phyloP scores from a whole-genome alignment of 371 early-diverging fungal species.

The Coemansia sp. region DNA sequence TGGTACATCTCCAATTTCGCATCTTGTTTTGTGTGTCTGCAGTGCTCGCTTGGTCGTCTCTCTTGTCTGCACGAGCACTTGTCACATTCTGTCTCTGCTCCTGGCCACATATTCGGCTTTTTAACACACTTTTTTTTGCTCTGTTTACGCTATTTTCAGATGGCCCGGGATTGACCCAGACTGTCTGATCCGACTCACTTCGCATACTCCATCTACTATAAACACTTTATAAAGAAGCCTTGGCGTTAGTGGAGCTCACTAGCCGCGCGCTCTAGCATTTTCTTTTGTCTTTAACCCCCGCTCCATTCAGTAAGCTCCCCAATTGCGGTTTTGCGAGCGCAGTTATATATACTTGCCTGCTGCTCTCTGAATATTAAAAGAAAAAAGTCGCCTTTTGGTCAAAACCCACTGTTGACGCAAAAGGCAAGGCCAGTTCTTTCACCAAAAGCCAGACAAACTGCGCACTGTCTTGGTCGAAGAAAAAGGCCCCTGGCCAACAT shows the following conservation, averaged over 20 bases:
- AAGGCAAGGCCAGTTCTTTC: background rate
- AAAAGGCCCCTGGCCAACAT: conserved; percentile 1
- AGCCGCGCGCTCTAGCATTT: background rate
- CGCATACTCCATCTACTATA: background rate
- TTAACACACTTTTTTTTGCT: background rate
- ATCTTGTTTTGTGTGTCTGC: background rate
- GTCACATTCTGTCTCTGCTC: background rate
- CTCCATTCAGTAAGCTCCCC: background rate
- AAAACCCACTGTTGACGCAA: background rate
- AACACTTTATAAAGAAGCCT: background rate
- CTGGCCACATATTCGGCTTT: conserved; percentile 1
- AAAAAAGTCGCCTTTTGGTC: too few species aligned
- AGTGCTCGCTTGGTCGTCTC: background rate
- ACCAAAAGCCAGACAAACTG: conserved; percentile 1
- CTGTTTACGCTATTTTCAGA: background rate
- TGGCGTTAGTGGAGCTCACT: background rate
- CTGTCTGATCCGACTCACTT: conserved; percentile 5
- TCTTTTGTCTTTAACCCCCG: background rate
- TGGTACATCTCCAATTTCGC: conserved; percentile 3
- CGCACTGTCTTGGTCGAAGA: background rate
- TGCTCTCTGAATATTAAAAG: background rate
- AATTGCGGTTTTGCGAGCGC: conserved; percentile 1
- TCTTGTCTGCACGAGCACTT: background rate
- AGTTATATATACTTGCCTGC: conserved; percentile 2
- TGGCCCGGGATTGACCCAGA: background rate